Percentiles rank a stretch among this genome's conserved stretches.
These are phyloP conservation scores for Macrolepiota albuminosa DNA, from an alignment of 768 basidiomycete genomes.

Conservation along the genomic window DNA sequence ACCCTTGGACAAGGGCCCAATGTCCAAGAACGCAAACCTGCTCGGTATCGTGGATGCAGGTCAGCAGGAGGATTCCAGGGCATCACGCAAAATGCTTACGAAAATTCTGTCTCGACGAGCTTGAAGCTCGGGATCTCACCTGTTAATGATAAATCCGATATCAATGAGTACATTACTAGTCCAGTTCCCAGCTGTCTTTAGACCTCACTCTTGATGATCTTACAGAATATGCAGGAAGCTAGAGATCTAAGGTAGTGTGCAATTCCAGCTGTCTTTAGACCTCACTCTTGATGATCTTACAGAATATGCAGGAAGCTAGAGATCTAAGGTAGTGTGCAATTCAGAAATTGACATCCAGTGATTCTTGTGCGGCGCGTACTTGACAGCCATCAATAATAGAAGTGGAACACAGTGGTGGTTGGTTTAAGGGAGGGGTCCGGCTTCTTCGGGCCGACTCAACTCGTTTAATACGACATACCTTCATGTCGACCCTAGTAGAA, in stretches of 20 bases:
- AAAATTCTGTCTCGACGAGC: conserved; percentile 68
- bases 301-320: conserved; percentile 78
- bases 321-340: conserved; percentile 28
- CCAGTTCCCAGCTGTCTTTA: neutral
- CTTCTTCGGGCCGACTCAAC: neutral
- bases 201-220: conserved; percentile 76
- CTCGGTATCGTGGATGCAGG: neutral
- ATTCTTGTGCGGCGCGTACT: conserved; percentile 21
- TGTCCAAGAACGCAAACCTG: conserved; percentile 89
- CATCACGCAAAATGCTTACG: conserved; percentile 38
- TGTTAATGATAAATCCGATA: conserved; percentile 24
- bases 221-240: conserved; percentile 86
- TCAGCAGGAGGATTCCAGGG: neutral
- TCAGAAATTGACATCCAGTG: neutral
- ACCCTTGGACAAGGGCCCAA: conserved; percentile 85
- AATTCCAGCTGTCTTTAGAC: neutral
- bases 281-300: conserved; percentile 88
- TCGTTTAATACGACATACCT: neutral
- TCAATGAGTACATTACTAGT: neutral
- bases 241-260: conserved; percentile 37
- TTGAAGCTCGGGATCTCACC: conserved; percentile 90
- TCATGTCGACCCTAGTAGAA: conserved; percentile 19
- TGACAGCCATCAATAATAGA: conserved; percentile 27
- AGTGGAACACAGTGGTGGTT: conserved; percentile 1
- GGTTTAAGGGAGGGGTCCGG: neutral